Evolutionary conservation across 2,329 filamentous ascomycete genomes (phyloP).

Genomic region (Trichothecium sympodiale): DNA sequence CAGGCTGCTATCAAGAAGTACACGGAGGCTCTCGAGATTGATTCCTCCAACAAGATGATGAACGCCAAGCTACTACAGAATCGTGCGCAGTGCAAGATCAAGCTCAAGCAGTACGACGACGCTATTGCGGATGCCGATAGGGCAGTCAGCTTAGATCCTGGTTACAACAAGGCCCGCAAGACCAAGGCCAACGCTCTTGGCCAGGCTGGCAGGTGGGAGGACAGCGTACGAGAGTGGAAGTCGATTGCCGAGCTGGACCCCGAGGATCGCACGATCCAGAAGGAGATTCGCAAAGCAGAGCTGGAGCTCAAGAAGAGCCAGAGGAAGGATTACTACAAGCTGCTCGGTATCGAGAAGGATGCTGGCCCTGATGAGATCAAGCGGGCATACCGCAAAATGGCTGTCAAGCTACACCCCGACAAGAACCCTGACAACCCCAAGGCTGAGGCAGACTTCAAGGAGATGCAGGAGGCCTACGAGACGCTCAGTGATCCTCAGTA

Average conservation of each 20-base stretch:
- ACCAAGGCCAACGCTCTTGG: slow-evolving; percentile 87
- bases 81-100: slow-evolving; percentile 72
- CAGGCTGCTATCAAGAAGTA: slow-evolving; percentile 78
- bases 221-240: slow-evolving; percentile 83
- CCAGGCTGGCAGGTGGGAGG: slow-evolving; percentile 81
- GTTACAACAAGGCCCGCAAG: slow-evolving; percentile 84
- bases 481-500: slow-evolving; percentile 88
- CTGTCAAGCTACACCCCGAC: slow-evolving; percentile 90
- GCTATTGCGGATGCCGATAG: slow-evolving; percentile 80
- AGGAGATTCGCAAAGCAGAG: slow-evolving; percentile 83
- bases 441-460: slow-evolving; percentile 91
- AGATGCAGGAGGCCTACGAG: slow-evolving; percentile 94
- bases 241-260: slow-evolving; percentile 73
- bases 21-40: slow-evolving; percentile 69
- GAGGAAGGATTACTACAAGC: slow-evolving; percentile 98
- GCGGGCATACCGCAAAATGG: slow-evolving; percentile 91
- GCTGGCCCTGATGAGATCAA: slow-evolving; percentile 81
- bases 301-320: slow-evolving; percentile 95
- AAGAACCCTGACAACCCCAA: slow-evolving; percentile 85
- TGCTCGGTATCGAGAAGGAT: slow-evolving; percentile 78
- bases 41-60: slow-evolving; percentile 79
- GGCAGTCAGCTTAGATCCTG: slow-evolving; percentile 71
- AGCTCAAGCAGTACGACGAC: slow-evolving; percentile 71
- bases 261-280: slow-evolving; percentile 65
- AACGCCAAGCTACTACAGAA: slow-evolving; percentile 95